A percentile compares a stretch with the other conserved stretches of the same genome.
These are phyloP conservation scores for Saprolegnia parasitica DNA, from an alignment of 352 stramenopile species.

Conservation along the genomic window DNA sequence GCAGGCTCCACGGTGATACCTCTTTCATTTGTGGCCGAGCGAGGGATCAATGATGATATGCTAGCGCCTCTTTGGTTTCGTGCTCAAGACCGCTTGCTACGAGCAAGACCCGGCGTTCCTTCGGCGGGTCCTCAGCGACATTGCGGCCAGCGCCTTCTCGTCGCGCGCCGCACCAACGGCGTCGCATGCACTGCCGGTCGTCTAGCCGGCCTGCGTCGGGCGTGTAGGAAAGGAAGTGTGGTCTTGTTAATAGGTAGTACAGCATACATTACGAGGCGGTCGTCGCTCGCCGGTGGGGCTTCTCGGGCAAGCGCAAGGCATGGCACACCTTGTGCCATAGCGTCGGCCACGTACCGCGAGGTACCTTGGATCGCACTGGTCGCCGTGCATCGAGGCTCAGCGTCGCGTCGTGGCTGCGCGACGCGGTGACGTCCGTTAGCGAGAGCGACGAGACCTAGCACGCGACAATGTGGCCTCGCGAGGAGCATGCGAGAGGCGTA, in stretches of 20 bases:
- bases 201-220: no score
- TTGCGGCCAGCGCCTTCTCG: not conserved
- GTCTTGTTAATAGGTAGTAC: no score
- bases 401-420: no score
- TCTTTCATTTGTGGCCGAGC: not conserved
- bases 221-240: no score
- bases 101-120: slow-evolving; percentile 9
- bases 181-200: not conserved
- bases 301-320: not conserved
- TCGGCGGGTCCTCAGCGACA: slow-evolving; percentile 2
- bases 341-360: not conserved
- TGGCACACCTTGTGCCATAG: not conserved
- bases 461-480: not conserved
- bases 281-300: not conserved
- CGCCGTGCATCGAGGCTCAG: no score
- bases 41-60: not conserved
- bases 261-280: no score
- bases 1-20: not conserved
- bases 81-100: slow-evolving; percentile 11
- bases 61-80: slow-evolving; percentile 10
- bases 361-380: not conserved
- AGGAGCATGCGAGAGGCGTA: not conserved
- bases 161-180: not conserved
- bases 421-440: no score
- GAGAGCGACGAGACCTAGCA: not conserved